Evolutionary conservation across 1,139 yeast species (phyloP), one percentile per base, ranked within the genome.

Genomic region (Geotrichum australiense): DNA sequence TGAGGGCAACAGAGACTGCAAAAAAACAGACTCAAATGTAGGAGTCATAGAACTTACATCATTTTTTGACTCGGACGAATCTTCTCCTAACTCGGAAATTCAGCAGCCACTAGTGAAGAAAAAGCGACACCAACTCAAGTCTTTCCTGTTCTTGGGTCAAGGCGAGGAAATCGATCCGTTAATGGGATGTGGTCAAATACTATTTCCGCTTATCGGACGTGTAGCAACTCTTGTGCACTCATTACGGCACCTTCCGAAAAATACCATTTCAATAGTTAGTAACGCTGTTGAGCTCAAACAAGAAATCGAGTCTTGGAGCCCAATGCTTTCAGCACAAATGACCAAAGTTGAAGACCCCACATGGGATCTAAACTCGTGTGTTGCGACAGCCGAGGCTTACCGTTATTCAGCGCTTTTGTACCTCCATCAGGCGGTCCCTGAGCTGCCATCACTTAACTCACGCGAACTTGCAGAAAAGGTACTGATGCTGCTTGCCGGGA

Each of bases 371-470:
- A 63, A 78, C 4, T 71, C 80, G 10, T 75, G 81, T 47, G 66
- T 79, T 24, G 75, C 83, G 2, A 78, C 85, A 0, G 84, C 85
- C 1, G 84, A 78, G 54, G 79, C 84, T 0, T 79, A 78, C 56
- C 57, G 82, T 37, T 75, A 68, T 55, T 70, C 83, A 1, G 68
- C 81, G 0, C 57, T 79, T 33, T 54, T 78, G 18, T 77, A 75
- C 53, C 60, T 79, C 29, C 83, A 78, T 53, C 84, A 78, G 54
- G 80, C 83, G 0, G 82, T 78, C 2, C 85, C 85, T 0, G 83
- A 78, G 51, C 69, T 78, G 18, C 81, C 82, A 4, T 71, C 77
- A 4, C 58, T 66, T 28, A 57, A 74, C 4, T 72, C 81, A 1
- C 77, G 71, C 47, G 73, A 68, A 44, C 55, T 77, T 25, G 80